Conservation (phyloP, 2,329 filamentous ascomycete genomes). For the Lecanicillium sp. region DNA sequence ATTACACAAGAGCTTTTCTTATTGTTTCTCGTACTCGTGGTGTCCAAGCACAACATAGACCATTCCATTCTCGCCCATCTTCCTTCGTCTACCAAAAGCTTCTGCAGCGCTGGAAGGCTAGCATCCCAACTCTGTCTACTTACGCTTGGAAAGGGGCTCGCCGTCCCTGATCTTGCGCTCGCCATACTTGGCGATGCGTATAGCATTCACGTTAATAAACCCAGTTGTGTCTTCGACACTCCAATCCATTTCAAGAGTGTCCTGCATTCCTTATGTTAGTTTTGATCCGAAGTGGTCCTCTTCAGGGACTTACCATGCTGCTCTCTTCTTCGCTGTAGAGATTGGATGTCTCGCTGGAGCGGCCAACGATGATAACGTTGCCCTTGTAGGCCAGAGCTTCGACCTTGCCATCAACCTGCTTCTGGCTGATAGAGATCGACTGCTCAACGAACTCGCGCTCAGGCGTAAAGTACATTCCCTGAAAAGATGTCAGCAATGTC, state of each 20-base stretch:
- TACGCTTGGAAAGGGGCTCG: conserved; percentile 31
- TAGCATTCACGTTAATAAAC: conserved; percentile 62
- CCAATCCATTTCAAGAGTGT: conserved; percentile 49
- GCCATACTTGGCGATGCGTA: conserved; percentile 47
- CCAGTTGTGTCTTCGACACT: conserved; percentile 59
- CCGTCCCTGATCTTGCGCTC: conserved; percentile 22
- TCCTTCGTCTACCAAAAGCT: too few relatives aligned
- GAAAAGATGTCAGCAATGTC: conserved; percentile 2
- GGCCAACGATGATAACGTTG: conserved; percentile 35
- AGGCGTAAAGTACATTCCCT: conserved; percentile 44
- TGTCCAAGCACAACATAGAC: too few relatives aligned
- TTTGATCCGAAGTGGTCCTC: conserved; percentile 37
- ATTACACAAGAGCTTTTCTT: too few relatives aligned
- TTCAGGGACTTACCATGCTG: too few relatives aligned
- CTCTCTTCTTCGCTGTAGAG: conserved; percentile 42
- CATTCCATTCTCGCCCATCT: too few relatives aligned
- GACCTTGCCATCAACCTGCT: conserved; percentile 31
- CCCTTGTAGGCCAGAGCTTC: conserved; percentile 36
- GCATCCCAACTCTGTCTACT: too few relatives aligned
- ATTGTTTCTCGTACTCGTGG: too few relatives aligned
- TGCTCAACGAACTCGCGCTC: conserved; percentile 49
- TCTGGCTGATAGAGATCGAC: conserved; percentile 51
- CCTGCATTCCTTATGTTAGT: conserved; percentile 30
- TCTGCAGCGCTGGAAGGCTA: too few relatives aligned
- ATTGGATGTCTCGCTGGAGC: conserved; percentile 36